These are phyloP conservation scores for Hypoxylon sp. DNA, from an alignment of 2,329 filamentous ascomycete species.

Conservation along the genomic window DNA sequence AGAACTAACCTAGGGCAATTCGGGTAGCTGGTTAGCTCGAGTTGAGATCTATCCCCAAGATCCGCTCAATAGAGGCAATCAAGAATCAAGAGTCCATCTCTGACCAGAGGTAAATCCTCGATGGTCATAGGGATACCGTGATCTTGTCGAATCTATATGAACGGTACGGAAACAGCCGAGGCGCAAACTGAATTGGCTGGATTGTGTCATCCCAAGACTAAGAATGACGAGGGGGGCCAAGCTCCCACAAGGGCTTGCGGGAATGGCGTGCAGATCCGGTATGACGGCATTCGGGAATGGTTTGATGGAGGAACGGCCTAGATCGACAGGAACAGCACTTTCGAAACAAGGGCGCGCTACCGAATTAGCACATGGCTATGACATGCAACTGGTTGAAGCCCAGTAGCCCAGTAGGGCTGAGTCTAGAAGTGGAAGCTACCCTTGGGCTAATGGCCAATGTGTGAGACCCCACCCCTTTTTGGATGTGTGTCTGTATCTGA, in stretches of 20 bases:
- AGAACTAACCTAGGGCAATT: slow-evolving; percentile 1
- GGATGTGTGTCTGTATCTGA: slow-evolving; percentile 40
- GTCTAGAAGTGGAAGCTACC: slow-evolving; percentile 42
- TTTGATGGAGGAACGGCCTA: slow-evolving; percentile 29
- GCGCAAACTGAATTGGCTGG: slow-evolving; percentile 30
- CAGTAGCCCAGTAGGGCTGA: slow-evolving; percentile 42
- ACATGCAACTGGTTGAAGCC: slow-evolving; percentile 30
- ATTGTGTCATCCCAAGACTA: slow-evolving; percentile 21
- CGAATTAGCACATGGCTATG: slow-evolving; percentile 38
- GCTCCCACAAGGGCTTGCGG: slow-evolving; percentile 26
- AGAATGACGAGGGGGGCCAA: slow-evolving; percentile 21
- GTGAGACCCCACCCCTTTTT: slow-evolving; percentile 42
- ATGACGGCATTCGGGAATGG: slow-evolving; percentile 39
- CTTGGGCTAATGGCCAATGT: slow-evolving; percentile 30
- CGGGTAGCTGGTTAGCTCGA: slow-evolving; percentile 5
- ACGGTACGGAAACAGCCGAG: not conserved
- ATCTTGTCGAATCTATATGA: slow-evolving; percentile 5
- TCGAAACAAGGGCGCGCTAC: slow-evolving; percentile 40
- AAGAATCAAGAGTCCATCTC: not conserved
- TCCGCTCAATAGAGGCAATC: not conserved
- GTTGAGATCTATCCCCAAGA: not conserved
- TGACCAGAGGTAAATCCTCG: slow-evolving; percentile 2
- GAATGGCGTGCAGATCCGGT: slow-evolving; percentile 37
- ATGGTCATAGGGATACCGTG: not conserved
- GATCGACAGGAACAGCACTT: slow-evolving; percentile 40